phyloP scores from a whole-genome alignment of 352 stramenopile species.

The Phytophthora brassicae region DNA sequence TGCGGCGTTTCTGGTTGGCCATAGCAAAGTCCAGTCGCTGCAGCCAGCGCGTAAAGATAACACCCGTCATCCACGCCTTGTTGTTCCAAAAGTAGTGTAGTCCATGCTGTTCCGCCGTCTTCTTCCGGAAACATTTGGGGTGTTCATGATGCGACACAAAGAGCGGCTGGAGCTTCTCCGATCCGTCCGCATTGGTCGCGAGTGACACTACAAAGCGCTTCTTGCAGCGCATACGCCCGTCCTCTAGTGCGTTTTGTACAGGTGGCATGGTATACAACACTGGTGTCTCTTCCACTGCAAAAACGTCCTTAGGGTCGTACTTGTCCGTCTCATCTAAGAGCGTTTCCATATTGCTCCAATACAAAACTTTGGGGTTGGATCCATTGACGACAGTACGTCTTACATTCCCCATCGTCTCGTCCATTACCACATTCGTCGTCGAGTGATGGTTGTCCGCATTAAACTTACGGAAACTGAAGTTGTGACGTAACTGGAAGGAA shows the following conservation, averaged over 20 bases:
- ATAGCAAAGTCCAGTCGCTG: slow-evolving; percentile 82
- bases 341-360: slow-evolving; percentile 65
- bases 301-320: slow-evolving; percentile 73
- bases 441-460: slow-evolving; percentile 57
- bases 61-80: slow-evolving; percentile 83
- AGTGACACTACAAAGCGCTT: slow-evolving; percentile 74
- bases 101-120: slow-evolving; percentile 73
- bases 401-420: neutral
- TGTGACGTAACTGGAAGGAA: slow-evolving; percentile 81
- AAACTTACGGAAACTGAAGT: slow-evolving; percentile 85
- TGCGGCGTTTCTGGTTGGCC: slow-evolving; percentile 71
- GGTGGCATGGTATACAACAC: slow-evolving; percentile 76
- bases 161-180: slow-evolving; percentile 75
- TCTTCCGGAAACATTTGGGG: slow-evolving; percentile 77
- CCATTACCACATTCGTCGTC: neutral
- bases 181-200: slow-evolving; percentile 68
- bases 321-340: slow-evolving; percentile 69
- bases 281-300: slow-evolving; percentile 73
- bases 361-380: slow-evolving; percentile 43
- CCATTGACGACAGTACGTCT: neutral
- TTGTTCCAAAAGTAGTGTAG: slow-evolving; percentile 86
- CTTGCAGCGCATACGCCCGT: slow-evolving; percentile 59
- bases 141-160: slow-evolving; percentile 82
- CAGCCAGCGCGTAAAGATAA: slow-evolving; percentile 84
- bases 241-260: slow-evolving; percentile 42